Evolutionary conservation across 75 land plant genomes (phyloP).

Genomic region (Chamaecyparis obtusa): DNA sequence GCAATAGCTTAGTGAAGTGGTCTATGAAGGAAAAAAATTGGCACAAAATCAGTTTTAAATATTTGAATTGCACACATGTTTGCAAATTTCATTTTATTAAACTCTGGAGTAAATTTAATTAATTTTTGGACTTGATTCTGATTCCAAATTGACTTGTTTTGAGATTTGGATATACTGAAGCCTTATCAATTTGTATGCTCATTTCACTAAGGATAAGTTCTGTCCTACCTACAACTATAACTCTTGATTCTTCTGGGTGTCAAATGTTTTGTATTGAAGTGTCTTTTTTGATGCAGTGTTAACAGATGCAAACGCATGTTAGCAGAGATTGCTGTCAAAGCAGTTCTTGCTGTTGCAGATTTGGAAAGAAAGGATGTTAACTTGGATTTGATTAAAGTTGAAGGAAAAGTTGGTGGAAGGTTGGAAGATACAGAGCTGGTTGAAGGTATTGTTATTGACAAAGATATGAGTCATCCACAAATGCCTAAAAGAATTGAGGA

Average conservation of each 20-base stretch:
- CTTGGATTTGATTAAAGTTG: slow-evolving; percentile 93
- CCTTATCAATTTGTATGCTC: neutral
- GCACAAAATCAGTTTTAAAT: neutral
- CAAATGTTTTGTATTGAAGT: neutral
- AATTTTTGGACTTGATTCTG: neutral
- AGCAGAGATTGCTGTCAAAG: slow-evolving; percentile 98
- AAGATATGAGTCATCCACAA: slow-evolving; percentile 99
- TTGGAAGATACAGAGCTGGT: slow-evolving; percentile 93
- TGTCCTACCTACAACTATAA: neutral
- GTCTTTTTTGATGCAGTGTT: slow-evolving; percentile 55
- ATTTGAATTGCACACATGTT: neutral
- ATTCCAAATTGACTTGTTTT: neutral
- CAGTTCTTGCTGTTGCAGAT: slow-evolving; percentile 95
- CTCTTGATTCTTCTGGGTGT: neutral
- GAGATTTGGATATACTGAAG: neutral
- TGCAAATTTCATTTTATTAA: neutral
- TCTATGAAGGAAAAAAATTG: neutral
- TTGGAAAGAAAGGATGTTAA: slow-evolving; percentile 96
- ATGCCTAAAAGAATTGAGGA: slow-evolving; percentile 93
- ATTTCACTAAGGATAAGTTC: neutral
- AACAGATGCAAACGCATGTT: slow-evolving; percentile 82
- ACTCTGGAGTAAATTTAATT: neutral
- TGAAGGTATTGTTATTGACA: slow-evolving; percentile 90
- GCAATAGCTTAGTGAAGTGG: neutral
- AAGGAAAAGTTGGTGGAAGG: slow-evolving; percentile 96